These are phyloP conservation scores for Suillus ampliporus DNA, from an alignment of 768 basidiomycete species.

Conservation along the genomic window DNA sequence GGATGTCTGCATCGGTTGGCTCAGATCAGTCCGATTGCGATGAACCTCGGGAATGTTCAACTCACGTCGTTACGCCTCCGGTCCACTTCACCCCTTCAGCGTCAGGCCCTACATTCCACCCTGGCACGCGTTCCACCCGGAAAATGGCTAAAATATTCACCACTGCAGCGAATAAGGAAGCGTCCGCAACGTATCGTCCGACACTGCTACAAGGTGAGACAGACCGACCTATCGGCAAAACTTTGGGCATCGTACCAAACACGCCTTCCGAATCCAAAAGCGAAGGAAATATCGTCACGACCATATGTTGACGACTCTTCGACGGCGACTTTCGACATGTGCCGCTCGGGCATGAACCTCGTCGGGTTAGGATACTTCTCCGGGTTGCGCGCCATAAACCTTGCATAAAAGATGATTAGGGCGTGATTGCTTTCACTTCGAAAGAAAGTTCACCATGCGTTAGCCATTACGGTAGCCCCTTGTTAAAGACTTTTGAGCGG, in stretches of 20 bases:
- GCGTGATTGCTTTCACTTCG: background rate
- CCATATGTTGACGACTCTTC: background rate
- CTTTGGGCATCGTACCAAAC: conserved; percentile 14
- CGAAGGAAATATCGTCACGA: conserved; percentile 25
- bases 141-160: conserved; percentile 27
- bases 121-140: conserved; percentile 16
- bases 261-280: conserved; percentile 51
- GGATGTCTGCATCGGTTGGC: conserved; percentile 7
- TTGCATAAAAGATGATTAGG: conserved; percentile 14
- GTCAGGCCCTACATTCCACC: conserved; percentile 26
- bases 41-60: conserved; percentile 3
- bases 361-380: conserved; percentile 43
- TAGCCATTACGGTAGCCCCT: conserved; percentile 29
- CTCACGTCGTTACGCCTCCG: conserved; percentile 27
- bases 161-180: conserved; percentile 38
- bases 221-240: background rate
- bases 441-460: conserved; percentile 21
- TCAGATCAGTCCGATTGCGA: background rate
- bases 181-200: conserved; percentile 48
- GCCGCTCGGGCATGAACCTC: conserved; percentile 45
- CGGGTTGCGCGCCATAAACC: conserved; percentile 43
- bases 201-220: conserved; percentile 36
- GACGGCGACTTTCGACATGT: conserved; percentile 19
- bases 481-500: background rate
- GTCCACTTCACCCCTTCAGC: conserved; percentile 27